Conservation (phyloP, 768 basidiomycete species). For the Tylopilus rubrobrunneus region DNA sequence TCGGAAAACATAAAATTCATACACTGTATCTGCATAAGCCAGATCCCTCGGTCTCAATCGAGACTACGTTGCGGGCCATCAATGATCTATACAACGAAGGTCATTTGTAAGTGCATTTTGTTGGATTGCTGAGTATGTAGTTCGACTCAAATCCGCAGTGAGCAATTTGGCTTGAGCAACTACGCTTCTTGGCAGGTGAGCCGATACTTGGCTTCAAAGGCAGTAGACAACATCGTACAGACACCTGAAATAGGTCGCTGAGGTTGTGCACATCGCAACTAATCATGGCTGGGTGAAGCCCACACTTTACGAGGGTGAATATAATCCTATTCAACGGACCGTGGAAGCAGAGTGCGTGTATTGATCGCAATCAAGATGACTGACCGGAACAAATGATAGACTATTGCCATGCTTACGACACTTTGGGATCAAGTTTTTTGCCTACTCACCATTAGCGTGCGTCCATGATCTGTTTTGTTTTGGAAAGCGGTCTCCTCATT, state of each 20-base stretch:
- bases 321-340: constrained; percentile 42
- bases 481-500: not conserved
- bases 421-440: constrained; percentile 39
- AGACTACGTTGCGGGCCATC: constrained; percentile 40
- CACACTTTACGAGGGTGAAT: constrained; percentile 46
- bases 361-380: not conserved
- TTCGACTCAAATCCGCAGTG: not conserved
- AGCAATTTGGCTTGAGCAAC: constrained; percentile 16
- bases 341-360: constrained; percentile 33
- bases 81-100: constrained; percentile 49
- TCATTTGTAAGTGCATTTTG: constrained; percentile 38
- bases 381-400: constrained; percentile 5
- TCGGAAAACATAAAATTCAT: constrained; percentile 13
- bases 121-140: not conserved
- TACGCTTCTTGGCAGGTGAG: constrained; percentile 34
- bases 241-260: constrained; percentile 33
- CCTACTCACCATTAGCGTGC: constrained; percentile 12
- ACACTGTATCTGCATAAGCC: constrained; percentile 43
- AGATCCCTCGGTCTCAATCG: constrained; percentile 42
- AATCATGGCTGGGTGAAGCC: constrained; percentile 46
- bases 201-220: not conserved
- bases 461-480: not conserved
- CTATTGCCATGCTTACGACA: constrained; percentile 41
- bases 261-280: constrained; percentile 42
- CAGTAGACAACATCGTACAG: not conserved